These are phyloP conservation scores for Lachancea waltii DNA, from an alignment of 805 yeast species.

Conservation along the genomic window DNA sequence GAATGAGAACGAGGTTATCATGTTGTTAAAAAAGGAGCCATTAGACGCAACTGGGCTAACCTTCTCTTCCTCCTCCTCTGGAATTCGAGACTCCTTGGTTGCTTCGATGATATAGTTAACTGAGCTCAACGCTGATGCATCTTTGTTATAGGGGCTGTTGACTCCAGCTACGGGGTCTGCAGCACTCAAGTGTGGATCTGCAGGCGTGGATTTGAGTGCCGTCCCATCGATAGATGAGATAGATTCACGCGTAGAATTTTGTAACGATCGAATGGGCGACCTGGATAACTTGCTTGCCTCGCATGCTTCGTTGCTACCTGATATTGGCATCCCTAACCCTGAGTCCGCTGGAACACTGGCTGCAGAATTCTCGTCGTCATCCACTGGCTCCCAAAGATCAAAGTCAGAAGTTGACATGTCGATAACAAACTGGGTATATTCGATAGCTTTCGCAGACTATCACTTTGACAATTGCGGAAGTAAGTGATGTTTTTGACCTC, in stretches of 20 bases:
- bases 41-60: too few species aligned
- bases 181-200: slow-evolving; percentile 26
- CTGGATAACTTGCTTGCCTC: slow-evolving; percentile 3
- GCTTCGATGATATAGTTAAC: slow-evolving; percentile 16
- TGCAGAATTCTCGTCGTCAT: slow-evolving; percentile 7
- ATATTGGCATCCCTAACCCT: background rate
- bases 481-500: background rate
- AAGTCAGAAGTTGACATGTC: slow-evolving; percentile 10
- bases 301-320: background rate
- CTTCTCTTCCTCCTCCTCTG: slow-evolving; percentile 4
- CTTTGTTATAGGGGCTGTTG: slow-evolving; percentile 8
- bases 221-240: slow-evolving; percentile 7
- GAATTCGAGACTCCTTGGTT: background rate
- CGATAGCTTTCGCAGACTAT: too few species aligned
- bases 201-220: slow-evolving; percentile 25
- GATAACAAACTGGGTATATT: background rate
- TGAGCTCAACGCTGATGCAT: slow-evolving; percentile 16
- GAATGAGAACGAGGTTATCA: slow-evolving; percentile 18
- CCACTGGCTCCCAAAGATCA: slow-evolving; percentile 24
- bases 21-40: slow-evolving; percentile 20
- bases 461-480: background rate
- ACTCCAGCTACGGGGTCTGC: slow-evolving; percentile 19
- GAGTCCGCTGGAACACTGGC: background rate
- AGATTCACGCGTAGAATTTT: slow-evolving; percentile 5
- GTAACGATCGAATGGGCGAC: slow-evolving; percentile 8